Evolutionary conservation across 768 basidiomycete species (phyloP).

Genomic region (Serpula lacrymans): DNA sequence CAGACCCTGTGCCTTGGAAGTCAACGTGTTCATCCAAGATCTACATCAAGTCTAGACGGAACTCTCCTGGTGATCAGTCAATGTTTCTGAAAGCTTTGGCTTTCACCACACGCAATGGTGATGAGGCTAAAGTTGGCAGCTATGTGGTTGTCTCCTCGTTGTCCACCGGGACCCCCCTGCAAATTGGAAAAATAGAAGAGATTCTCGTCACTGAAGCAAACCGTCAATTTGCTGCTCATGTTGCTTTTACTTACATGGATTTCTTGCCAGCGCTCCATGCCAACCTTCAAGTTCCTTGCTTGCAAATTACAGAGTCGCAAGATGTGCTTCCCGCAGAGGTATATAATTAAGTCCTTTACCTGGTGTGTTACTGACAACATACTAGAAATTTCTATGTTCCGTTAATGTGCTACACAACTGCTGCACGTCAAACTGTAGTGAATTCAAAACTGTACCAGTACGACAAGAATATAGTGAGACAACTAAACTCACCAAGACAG

Average conservation of each 20-base stretch:
- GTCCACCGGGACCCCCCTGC: too few relatives aligned
- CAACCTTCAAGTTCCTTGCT: slow-evolving; percentile 4
- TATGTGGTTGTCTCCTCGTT: too few relatives aligned
- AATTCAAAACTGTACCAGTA: background rate
- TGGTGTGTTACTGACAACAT: background rate
- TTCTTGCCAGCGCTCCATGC: slow-evolving; percentile 7
- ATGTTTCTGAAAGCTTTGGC: too few relatives aligned
- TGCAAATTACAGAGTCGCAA: slow-evolving; percentile 3
- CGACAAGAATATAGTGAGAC: too few relatives aligned
- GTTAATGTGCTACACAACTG: slow-evolving; percentile 22
- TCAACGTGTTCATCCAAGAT: too few relatives aligned
- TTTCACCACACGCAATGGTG: too few relatives aligned
- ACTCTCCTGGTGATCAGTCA: too few relatives aligned
- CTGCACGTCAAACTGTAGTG: background rate
- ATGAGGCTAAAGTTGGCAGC: too few relatives aligned
- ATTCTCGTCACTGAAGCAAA: slow-evolving; percentile 1
- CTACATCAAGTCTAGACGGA: too few relatives aligned
- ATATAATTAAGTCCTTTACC: background rate
- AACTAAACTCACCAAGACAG: too few relatives aligned
- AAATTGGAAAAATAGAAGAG: slow-evolving; percentile 6
- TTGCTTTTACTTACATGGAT: background rate
- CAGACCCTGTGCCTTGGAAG: too few relatives aligned
- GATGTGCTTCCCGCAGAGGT: background rate
- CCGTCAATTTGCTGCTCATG: background rate
- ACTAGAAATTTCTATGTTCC: slow-evolving; percentile 14